These are phyloP conservation scores for Castanea mollissima DNA, from an alignment of 306 rosid genomes.

Conservation along the genomic window DNA sequence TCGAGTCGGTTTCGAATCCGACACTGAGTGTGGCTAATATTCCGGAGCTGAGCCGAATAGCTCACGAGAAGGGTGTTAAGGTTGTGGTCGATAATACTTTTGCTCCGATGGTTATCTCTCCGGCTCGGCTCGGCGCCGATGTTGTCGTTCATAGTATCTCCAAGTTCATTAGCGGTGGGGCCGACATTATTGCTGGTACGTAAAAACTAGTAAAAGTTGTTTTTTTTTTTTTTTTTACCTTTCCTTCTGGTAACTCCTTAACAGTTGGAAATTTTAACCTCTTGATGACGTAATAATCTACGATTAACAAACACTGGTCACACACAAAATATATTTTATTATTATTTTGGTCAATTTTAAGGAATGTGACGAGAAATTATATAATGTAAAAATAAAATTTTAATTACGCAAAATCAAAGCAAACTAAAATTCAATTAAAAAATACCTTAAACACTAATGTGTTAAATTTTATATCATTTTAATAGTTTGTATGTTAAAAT, in stretches of 20 bases:
- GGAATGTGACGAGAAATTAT: too few species aligned
- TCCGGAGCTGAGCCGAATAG: slow-evolving; percentile 63
- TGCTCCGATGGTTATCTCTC: slow-evolving; percentile 83
- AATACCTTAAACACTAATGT: too few species aligned
- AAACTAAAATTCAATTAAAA: too few species aligned
- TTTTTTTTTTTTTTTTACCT: background rate
- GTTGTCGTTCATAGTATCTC: slow-evolving; percentile 89
- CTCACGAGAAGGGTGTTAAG: slow-evolving; percentile 63
- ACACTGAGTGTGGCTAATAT: slow-evolving; percentile 67
- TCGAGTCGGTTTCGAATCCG: slow-evolving; percentile 75
- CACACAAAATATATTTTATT: too few species aligned
- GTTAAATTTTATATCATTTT: too few species aligned
- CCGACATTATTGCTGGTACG: slow-evolving; percentile 91
- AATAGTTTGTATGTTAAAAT: too few species aligned
- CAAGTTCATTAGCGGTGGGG: slow-evolving; percentile 94
- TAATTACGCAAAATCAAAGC: too few species aligned
- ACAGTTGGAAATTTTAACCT: background rate
- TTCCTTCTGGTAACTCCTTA: background rate
- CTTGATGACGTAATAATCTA: too few species aligned
- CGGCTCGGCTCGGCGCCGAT: slow-evolving; percentile 86
- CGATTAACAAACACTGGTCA: too few species aligned
- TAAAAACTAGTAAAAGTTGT: background rate
- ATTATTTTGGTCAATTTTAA: too few species aligned
- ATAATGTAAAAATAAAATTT: too few species aligned
- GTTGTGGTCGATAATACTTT: slow-evolving; percentile 94